Base-by-base conservation (phyloP, 768 basidiomycete genomes). In the Phylloporus arenicola region DNA sequence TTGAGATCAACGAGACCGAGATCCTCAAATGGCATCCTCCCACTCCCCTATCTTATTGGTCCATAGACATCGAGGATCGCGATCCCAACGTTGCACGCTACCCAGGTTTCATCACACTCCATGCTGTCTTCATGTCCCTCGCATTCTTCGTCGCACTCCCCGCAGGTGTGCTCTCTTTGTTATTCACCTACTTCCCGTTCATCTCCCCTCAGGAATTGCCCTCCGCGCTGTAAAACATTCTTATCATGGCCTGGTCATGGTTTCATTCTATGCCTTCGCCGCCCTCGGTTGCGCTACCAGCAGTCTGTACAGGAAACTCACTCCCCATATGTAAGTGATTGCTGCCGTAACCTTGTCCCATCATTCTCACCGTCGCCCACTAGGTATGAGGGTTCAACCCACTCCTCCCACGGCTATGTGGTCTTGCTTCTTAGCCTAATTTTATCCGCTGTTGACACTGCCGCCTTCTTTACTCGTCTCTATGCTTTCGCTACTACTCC, bases 81-180 rank as follows among this genome's bases (percentile, higher is more conserved):
- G 77, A 73, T 49, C 62, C 68, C 9, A 67, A 67, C 19, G 67
- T 72, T 27, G 54, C 69, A 22, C 75, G 81, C 33, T 78, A 85
- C 64, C 82, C 83, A n/a, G 78, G 75, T 13, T 69, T 92, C 51
- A 89, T 94, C 73, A 70, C 77, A 37, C 63, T 82, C 3, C 94
- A 96, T 65, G 80, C 75, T n/a, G 48, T 83, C 5, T 78, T 81
- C 58, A 88, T 92, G 84, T 72, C 69, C 49, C 64, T 85, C 3
- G 92, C 91, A 14, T 95, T 91, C 69, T 92, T 96, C 60, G 77
- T 82, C 13, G 80, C 83, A 12, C 75, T 96, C 19, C 94, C 93
- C 19, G 75, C 83, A 39, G 83, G 92, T 93, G 64, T 60, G 81
- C 64, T 31, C 33, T 29, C 25, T 34, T 45, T 46, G 50, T 24